Base-by-base conservation (phyloP, 129 eudicot species). In the Mikania micrantha region DNA sequence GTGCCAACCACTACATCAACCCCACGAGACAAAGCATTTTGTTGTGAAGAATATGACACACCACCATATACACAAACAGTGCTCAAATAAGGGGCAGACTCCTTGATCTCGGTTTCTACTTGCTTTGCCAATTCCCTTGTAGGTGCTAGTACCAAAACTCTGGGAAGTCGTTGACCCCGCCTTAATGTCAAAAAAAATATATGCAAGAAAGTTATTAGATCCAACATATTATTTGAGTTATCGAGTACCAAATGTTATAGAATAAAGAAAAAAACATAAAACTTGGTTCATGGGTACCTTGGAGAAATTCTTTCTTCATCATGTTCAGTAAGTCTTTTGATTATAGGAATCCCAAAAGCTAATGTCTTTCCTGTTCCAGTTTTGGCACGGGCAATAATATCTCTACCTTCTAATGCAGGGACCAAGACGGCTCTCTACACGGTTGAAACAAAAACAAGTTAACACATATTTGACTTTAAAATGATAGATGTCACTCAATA, bases 1-100 rank as follows among this genome's bases (percentile, higher is more conserved):
- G 99, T 93, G 16, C 99, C 99, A 70, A 93, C 99, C 71, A 93
- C 99, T n/a, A 93, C 93, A 79, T 93, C 99, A 63, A 93, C 95
- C 60, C 99, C 99, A 78, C 99, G 96, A 20, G 91, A 50, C 72
- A 93, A 83, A 28, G 96, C 85, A 75, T 61, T 75, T 79, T 93
- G 90, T 69, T 93, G 99, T 25, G 78, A 65, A 25, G 56, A 60
- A 57, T 88, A 93, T 5, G 99, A 88, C 24, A 93, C 95, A 32
- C 99, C 99, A 34, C 99, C 99, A 71, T 93, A 93, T 9, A 93
- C 90, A 74, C 99, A 93, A 39, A 93, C 99, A 1, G 99, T 93
- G 85, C 63, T 93, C 85, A 93, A 60, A 72, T 86, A 93, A 6
- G 99, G 99, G 0, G 96, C 99, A 39, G 99, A 93, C 60, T 89